Evolutionary conservation across 2,329 filamentous ascomycete genomes (phyloP).

Genomic region (Colletotrichum lindemuthianum): DNA sequence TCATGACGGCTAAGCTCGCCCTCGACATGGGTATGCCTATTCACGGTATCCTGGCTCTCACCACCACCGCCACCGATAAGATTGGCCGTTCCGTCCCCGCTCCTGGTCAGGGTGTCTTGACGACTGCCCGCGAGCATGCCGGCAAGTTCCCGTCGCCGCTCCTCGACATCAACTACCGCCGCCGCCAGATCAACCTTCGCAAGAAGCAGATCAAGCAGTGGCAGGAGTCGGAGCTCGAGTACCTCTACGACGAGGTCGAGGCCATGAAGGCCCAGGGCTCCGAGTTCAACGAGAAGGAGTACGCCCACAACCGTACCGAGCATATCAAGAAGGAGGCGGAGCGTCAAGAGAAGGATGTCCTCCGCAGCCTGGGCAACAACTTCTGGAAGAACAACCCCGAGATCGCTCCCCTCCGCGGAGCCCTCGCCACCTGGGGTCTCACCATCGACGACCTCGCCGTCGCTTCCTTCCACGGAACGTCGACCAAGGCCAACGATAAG

Average conservation of each 20-base stretch:
- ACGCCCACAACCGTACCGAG: slow-evolving; percentile 82
- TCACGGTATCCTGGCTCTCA: slow-evolving; percentile 92
- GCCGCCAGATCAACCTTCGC: slow-evolving; percentile 91
- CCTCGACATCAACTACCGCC: slow-evolving; percentile 97
- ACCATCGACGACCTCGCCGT: slow-evolving; percentile 96
- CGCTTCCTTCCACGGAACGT: slow-evolving; percentile 98
- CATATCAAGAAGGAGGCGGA: slow-evolving; percentile 89
- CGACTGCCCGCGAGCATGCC: slow-evolving; percentile 88
- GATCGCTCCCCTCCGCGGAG: slow-evolving; percentile 95
- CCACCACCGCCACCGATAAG: slow-evolving; percentile 97
- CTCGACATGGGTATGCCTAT: slow-evolving; percentile 99
- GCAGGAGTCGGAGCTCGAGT: slow-evolving; percentile 95
- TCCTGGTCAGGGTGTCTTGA: slow-evolving; percentile 95
- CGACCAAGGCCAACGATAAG: slow-evolving; percentile 98
- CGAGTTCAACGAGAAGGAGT: slow-evolving; percentile 83
- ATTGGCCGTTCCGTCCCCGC: slow-evolving; percentile 97
- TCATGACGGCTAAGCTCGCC: slow-evolving; percentile 96
- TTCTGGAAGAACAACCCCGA: slow-evolving; percentile 97
- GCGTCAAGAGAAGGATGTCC: slow-evolving; percentile 91
- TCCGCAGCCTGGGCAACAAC: slow-evolving; percentile 93
- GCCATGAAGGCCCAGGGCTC: slow-evolving; percentile 86
- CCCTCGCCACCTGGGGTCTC: slow-evolving; percentile 96
- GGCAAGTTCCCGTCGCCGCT: slow-evolving; percentile 95
- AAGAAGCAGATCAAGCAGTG: slow-evolving; percentile 95
- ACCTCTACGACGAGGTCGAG: slow-evolving; percentile 89